Evolutionary conservation across 2,329 filamentous ascomycete species (phyloP).

Genomic region (Hymenoscyphus fructigenus): DNA sequence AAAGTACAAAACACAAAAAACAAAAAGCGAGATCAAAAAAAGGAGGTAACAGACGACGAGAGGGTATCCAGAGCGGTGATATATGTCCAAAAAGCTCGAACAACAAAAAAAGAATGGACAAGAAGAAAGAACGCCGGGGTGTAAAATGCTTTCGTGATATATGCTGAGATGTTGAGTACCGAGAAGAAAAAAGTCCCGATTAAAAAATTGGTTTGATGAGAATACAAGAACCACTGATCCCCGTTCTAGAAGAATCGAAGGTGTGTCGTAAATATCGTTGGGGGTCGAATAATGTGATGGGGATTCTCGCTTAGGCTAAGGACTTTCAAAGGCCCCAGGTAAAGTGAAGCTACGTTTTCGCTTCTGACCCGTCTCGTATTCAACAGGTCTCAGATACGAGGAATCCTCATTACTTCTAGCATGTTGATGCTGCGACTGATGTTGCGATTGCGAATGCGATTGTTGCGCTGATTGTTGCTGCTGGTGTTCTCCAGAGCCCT

Average conservation of each 20-base stretch:
- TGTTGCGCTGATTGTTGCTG: conserved; percentile 19
- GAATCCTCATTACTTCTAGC: conserved; percentile 27
- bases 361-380: conserved; percentile 33
- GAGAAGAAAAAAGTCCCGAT: not conserved
- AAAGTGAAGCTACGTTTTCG: conserved; percentile 35
- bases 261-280: not conserved
- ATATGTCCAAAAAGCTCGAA: not conserved
- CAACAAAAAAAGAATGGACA: not conserved
- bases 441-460: conserved; percentile 22
- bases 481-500: conserved; percentile 19
- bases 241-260: not conserved
- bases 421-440: conserved; percentile 14
- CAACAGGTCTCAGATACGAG: conserved; percentile 27
- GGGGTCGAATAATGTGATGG: not conserved
- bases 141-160: not conserved
- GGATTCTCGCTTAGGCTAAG: conserved; percentile 12
- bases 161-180: not conserved
- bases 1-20: not conserved
- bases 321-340: conserved; percentile 27
- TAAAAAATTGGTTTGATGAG: not conserved
- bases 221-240: not conserved
- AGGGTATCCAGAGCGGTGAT: conserved; percentile 5
- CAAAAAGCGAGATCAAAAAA: not conserved
- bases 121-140: not conserved
- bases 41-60: not conserved